Percentiles rank a stretch among this genome's conserved stretches.
phyloP scores from a whole-genome alignment of 1,139 yeast genomes.

The Candida mesenterica region DNA sequence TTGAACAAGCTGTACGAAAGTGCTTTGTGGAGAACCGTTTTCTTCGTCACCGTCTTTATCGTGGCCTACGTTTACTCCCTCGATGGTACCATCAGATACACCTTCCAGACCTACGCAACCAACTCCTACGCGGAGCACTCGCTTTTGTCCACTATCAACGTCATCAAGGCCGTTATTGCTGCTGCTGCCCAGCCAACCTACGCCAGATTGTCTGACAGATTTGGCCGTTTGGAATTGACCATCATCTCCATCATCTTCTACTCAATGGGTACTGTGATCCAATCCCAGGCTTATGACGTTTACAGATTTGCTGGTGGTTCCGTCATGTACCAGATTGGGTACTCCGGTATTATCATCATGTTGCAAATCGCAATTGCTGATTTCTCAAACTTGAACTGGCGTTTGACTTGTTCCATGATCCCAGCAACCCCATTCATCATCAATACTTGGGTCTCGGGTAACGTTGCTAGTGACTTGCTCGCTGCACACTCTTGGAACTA shows the following conservation, averaged over 20 bases:
- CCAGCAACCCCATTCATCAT: conserved; percentile 72
- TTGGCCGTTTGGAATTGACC: conserved; percentile 64
- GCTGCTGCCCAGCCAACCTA: conserved; percentile 72
- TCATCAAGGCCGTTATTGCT: conserved; percentile 60
- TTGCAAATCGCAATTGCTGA: conserved; percentile 62
- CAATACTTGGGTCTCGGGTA: conserved; percentile 75
- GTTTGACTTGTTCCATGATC: conserved; percentile 58
- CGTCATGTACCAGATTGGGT: conserved; percentile 68
- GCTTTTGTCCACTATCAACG: conserved; percentile 61
- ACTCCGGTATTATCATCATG: conserved; percentile 59
- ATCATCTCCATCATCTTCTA: conserved; percentile 57
- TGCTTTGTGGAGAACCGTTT: conserved; percentile 25
- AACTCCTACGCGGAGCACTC: conserved; percentile 57
- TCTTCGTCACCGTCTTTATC: conserved; percentile 53
- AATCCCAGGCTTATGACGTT: conserved; percentile 65
- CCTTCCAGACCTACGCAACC: conserved; percentile 55
- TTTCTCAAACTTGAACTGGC: conserved; percentile 67
- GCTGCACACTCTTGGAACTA: conserved; percentile 55
- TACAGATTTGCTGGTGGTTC: conserved; percentile 73
- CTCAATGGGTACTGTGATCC: conserved; percentile 67
- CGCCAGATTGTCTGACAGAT: conserved; percentile 68
- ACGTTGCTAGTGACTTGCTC: conserved; percentile 32
- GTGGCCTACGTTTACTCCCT: conserved; percentile 69
- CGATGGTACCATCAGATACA: conserved; percentile 53
- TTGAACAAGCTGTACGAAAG: conserved; percentile 32